Evolutionary conservation across 2,329 filamentous ascomycete genomes (phyloP), one percentile per base, ranked within the genome.

Genomic region (Ramularia collo-cygni): DNA sequence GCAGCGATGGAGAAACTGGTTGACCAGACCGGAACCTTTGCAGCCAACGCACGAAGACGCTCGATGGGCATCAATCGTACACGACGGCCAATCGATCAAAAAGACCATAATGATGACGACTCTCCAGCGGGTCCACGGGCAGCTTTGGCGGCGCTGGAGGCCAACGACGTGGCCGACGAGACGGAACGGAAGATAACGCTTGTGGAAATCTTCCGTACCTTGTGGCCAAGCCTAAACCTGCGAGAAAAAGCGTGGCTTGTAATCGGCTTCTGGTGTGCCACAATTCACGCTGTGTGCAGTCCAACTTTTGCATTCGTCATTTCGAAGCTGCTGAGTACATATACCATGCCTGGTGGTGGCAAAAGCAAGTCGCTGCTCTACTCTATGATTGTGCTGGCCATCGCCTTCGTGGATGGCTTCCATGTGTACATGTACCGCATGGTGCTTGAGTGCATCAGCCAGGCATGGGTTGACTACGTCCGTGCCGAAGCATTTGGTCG

Each of bases 231-330:
- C 0, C 64, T 95, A 1, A 64, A 67, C 1, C 55, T 52, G 37
- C 63, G 48, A 5, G 69, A 80, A 9, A 76, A 74, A 1, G 2
- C 74, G 0, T 59, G 75, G 9, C 64, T 93, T 1, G 18, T 81
- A 0, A 38, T 75, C 2, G 85, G 80, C 1, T 63, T 86, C 8
- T n/a, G 75, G 0, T 70, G 74, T 31, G 78, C 81, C 19, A 53
- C 83, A 1, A 52, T 81, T 0, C 79, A 85, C 33, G 81, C 85
- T 3, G 75, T 71, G 3, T 71, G 76, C 17, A 84, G 82, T 0
- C 85, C 88, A 0, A 66, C 77, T 0, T 95, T 95, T 53, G 82
- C 86, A 0, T 87, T 75, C 57, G 69, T 83, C 7, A 80, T 95
- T 36, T 77, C 86, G 0, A 76, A 81, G 40, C 72, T 95, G 0